These are phyloP conservation scores for Claviceps capensis DNA, from an alignment of 2,329 filamentous ascomycete genomes.

Conservation along the genomic window DNA sequence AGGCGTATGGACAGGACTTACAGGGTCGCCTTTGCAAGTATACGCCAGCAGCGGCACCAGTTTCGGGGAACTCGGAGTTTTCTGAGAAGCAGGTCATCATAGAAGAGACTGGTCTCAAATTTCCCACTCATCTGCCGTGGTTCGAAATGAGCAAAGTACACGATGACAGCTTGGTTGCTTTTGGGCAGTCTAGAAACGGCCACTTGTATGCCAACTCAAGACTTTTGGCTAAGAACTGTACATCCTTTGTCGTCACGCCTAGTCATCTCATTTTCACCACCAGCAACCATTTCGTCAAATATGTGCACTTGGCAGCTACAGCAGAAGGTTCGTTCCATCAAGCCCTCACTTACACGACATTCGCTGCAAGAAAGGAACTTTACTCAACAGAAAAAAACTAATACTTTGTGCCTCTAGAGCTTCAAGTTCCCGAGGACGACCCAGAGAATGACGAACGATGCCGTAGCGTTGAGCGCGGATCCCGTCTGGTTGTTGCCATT, in stretches of 20 bases:
- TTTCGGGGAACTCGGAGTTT: neutral
- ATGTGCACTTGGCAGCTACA: constrained; percentile 59
- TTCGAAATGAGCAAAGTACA: constrained; percentile 32
- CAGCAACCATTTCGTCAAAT: constrained; percentile 83
- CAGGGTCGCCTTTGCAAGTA: constrained; percentile 31
- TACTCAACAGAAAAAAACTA: neutral
- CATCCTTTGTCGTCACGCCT: constrained; percentile 72
- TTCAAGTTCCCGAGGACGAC: constrained; percentile 75
- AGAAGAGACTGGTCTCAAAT: constrained; percentile 23
- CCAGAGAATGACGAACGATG: constrained; percentile 88
- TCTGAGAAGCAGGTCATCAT: constrained; percentile 4
- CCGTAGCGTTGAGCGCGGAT: constrained; percentile 80
- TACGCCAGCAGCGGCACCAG: constrained; percentile 13
- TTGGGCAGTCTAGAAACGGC: constrained; percentile 62
- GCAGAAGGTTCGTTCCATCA: constrained; percentile 40
- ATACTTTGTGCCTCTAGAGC: constrained; percentile 33
- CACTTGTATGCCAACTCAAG: constrained; percentile 65
- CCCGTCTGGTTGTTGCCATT: constrained; percentile 74
- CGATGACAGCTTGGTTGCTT: constrained; percentile 26
- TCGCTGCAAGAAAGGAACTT: neutral
- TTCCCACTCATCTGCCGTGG: constrained; percentile 38
- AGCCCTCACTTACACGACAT: no score
- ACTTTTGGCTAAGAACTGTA: constrained; percentile 72
- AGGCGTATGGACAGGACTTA: constrained; percentile 31
- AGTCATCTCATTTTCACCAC: constrained; percentile 87